Evolutionary conservation across 805 yeast species (phyloP).

Genomic region (Phaffomyces thermotolerans): DNA sequence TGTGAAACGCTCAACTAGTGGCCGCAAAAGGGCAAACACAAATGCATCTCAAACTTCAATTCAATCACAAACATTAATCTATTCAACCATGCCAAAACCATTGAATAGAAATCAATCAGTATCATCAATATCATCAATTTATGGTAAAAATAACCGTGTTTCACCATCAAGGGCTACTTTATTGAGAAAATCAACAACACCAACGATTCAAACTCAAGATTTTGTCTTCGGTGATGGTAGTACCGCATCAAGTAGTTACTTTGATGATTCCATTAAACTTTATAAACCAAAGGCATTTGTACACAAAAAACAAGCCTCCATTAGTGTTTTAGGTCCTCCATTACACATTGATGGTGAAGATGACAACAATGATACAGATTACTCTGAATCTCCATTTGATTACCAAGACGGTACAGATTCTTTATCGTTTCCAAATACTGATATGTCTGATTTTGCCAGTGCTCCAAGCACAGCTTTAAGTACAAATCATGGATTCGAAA

Average conservation of each 20-base stretch:
- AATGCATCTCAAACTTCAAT: slow-evolving; percentile 14
- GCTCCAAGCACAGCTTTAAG: slow-evolving; percentile 2
- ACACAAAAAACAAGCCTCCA: slow-evolving; percentile 7
- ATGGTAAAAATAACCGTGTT: slow-evolving; percentile 11
- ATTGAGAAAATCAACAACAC: slow-evolving; percentile 18
- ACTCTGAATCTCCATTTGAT: slow-evolving; percentile 8
- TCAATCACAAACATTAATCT: slow-evolving; percentile 1
- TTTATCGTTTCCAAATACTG: not conserved
- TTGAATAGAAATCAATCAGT: slow-evolving; percentile 19
- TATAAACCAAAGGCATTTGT: slow-evolving; percentile 9
- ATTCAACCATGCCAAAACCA: slow-evolving; percentile 2
- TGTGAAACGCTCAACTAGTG: slow-evolving; percentile 8
- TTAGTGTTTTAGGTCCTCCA: slow-evolving; percentile 20
- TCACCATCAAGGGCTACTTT: slow-evolving; percentile 18
- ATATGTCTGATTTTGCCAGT: not conserved
- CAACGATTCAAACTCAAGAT: slow-evolving; percentile 12
- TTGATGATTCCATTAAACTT: slow-evolving; percentile 9
- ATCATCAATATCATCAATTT: slow-evolving; percentile 17
- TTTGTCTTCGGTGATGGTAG: slow-evolving; percentile 16
- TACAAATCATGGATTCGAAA: not conserved
- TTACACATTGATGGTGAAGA: slow-evolving; percentile 8
- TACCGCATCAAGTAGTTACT: slow-evolving; percentile 6
- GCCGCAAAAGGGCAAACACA: slow-evolving; percentile 23
- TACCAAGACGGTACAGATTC: slow-evolving; percentile 1
- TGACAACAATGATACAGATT: slow-evolving; percentile 6